phyloP scores from a whole-genome alignment of 805 yeast species.

The Saccharomycopsis vini region DNA sequence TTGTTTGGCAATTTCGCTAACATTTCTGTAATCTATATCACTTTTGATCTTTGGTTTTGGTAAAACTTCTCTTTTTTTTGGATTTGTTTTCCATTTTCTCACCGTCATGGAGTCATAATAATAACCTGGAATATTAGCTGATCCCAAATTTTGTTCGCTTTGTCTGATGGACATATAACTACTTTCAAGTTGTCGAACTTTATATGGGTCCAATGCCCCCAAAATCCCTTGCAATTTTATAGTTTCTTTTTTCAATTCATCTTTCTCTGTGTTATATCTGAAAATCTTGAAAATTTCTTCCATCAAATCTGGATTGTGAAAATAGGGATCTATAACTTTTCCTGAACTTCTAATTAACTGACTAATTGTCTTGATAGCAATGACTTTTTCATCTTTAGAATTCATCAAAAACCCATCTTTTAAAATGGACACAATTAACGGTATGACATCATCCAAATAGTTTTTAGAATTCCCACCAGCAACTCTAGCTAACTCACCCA shows the following conservation, averaged over 20 bases:
- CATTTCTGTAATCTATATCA: conserved; percentile 1
- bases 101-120: not conserved
- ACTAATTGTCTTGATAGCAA: conserved; percentile 81
- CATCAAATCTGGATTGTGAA: conserved; percentile 84
- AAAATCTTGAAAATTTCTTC: conserved; percentile 75
- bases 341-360: conserved; percentile 88
- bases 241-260: conserved; percentile 73
- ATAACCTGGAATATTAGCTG: not conserved
- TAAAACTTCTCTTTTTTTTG: not conserved
- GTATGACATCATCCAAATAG: conserved; percentile 73
- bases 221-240: conserved; percentile 83
- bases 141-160: conserved; percentile 19
- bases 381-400: conserved; percentile 77
- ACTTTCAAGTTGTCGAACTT: conserved; percentile 84
- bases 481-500: conserved; percentile 83
- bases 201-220: conserved; percentile 96
- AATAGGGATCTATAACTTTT: conserved; percentile 85
- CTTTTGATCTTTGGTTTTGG: not conserved
- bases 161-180: conserved; percentile 11
- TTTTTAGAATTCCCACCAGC: conserved; percentile 79
- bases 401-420: conserved; percentile 64
- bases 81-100: too few relatives aligned
- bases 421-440: conserved; percentile 74
- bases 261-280: conserved; percentile 45
- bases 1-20: conserved; percentile 13